phyloP scores from a whole-genome alignment of 495 filamentous ascomycete genomes.

The Staphylotrichum tortipilum region DNA sequence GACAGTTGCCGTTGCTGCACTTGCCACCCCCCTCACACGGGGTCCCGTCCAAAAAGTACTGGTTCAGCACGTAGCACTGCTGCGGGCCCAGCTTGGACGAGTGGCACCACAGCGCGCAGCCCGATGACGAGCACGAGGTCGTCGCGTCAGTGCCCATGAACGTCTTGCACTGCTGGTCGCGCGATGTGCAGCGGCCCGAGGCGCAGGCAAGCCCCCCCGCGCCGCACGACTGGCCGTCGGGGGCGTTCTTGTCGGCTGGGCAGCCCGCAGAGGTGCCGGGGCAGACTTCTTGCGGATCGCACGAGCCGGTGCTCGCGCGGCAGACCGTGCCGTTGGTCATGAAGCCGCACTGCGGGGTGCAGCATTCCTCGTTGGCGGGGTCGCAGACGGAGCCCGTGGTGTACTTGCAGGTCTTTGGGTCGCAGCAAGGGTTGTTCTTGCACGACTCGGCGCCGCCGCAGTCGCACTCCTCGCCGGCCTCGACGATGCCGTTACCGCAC shows the following conservation, averaged over 20 bases:
- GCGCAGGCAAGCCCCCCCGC: constrained; percentile 64
- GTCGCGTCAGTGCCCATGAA: constrained; percentile 84
- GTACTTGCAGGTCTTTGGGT: constrained; percentile 85
- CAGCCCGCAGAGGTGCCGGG: constrained; percentile 64
- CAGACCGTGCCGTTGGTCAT: constrained; percentile 60
- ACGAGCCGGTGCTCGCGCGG: constrained; percentile 64
- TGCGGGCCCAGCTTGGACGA: constrained; percentile 56
- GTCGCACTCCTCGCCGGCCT: constrained; percentile 89
- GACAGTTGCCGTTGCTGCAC: constrained; percentile 67
- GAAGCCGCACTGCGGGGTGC: constrained; percentile 64
- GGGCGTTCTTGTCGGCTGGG: constrained; percentile 57
- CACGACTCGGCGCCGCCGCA: constrained; percentile 74
- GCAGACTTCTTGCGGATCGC: constrained; percentile 80
- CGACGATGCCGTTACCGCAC: constrained; percentile 96
- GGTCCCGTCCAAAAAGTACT: constrained; percentile 94
- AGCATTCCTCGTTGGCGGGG: constrained; percentile 86
- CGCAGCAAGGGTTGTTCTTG: constrained; percentile 68
- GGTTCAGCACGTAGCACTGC: constrained; percentile 66
- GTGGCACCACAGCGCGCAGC: constrained; percentile 69
- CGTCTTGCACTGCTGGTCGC: constrained; percentile 80
- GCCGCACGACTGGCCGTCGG: constrained; percentile 64
- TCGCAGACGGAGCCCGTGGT: constrained; percentile 69
- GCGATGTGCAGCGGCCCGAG: constrained; percentile 89
- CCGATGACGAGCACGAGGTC: constrained; percentile 64
- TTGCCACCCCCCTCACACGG: constrained; percentile 71